Evolutionary conservation across 805 yeast genomes (phyloP), one percentile per base, ranked within the genome.

Genomic region (Pichia sporocuriosa): DNA sequence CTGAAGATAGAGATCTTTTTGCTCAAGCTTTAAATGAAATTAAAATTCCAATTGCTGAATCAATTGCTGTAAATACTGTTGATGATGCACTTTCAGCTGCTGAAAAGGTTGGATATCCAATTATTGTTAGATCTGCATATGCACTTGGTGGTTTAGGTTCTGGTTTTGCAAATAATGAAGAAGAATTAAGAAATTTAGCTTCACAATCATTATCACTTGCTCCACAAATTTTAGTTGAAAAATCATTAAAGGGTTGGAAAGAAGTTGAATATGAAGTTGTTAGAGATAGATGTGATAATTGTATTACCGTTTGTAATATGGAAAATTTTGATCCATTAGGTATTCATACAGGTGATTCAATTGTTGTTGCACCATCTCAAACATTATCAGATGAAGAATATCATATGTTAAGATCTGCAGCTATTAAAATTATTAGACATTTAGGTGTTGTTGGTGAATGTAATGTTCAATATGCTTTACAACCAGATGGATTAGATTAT

Each of bases 391-490:
- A 90, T 66, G 95, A 89, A 63, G 98, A 90, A 62, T 90, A 86
- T 68, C 95, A 90, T 69, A 93, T 90, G 98, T 79, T 90, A 57
- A 82, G 98, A 71, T 73, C 94, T 37, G 95, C 98, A 43, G 98
- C 98, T 43, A 87, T 93, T 65, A 93, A 93, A 68, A 87, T 90
- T 58, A 90, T 90, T 57, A 86, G 97, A 66, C 98, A 90, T 61
- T 73, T 90, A 60, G 98, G 98, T 62, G 98, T 90, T 51, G 96
- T 90, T 54, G 98, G 98, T 66, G 98, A 90, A 70, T 90, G 98
- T 77, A 90, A 90, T 64, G 95, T 90, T 49, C 98, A 90, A 67
- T 90, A 90, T 61, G 95, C 97, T 40, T 75, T 90, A 53, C 95
- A 89, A 62, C 96, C 98, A 33, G 93, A 88, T 65, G 94, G 96